Conservation (phyloP, 2,329 filamentous ascomycete species). For the Lachnellula arida region DNA sequence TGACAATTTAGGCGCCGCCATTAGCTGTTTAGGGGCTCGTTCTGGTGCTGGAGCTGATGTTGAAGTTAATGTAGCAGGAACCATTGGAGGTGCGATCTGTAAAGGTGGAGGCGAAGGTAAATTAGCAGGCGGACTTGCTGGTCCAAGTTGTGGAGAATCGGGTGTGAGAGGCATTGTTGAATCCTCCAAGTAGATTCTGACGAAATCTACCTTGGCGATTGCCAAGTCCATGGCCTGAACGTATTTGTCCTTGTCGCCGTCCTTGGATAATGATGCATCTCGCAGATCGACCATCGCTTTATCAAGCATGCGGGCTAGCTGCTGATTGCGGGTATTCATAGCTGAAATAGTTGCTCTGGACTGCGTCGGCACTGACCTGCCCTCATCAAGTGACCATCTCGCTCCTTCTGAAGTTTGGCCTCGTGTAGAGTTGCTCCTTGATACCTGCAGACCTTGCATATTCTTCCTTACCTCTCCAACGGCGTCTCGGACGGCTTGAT, state of each 20-base stretch:
- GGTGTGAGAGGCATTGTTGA: constrained; percentile 46
- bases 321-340: constrained; percentile 61
- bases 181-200: constrained; percentile 58
- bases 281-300: constrained; percentile 61
- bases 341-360: constrained; percentile 40
- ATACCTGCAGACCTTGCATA: constrained; percentile 61
- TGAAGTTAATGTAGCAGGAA: constrained; percentile 1
- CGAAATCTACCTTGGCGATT: constrained; percentile 60
- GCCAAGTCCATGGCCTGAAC: constrained; percentile 54
- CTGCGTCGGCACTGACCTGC: constrained; percentile 22
- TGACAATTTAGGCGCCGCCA: neutral
- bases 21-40: neutral
- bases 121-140: neutral
- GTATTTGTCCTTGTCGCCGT: constrained; percentile 38
- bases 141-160: constrained; percentile 8
- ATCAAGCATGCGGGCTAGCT: constrained; percentile 63
- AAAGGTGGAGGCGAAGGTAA: constrained; percentile 3
- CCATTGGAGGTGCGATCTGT: neutral
- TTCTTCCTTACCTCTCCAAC: constrained; percentile 76
- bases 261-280: constrained; percentile 48
- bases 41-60: neutral
- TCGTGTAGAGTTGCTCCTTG: constrained; percentile 37
- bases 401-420: constrained; percentile 19
- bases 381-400: constrained; percentile 31
- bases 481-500: constrained; percentile 75